These are phyloP conservation scores for Drosera capensis DNA, from an alignment of 148 eudicot genomes.

Conservation along the genomic window DNA sequence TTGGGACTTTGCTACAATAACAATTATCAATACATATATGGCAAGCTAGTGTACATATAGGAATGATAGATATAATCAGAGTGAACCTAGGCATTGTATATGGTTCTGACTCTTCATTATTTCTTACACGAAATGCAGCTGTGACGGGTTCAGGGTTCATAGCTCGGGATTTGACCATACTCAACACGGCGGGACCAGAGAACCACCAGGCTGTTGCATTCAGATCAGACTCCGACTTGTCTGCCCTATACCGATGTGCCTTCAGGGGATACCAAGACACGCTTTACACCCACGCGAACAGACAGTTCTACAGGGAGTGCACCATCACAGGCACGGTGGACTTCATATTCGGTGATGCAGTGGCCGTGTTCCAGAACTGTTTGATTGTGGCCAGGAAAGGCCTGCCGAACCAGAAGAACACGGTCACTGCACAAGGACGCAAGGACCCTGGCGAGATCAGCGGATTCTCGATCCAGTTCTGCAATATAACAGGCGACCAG, in stretches of 20 bases:
- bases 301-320: slow-evolving; percentile 81
- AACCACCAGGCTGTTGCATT: slow-evolving; percentile 86
- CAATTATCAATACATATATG: too few species aligned
- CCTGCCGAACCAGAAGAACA: slow-evolving; percentile 66
- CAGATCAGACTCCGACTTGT: slow-evolving; percentile 65
- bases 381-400: slow-evolving; percentile 53
- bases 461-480: slow-evolving; percentile 69
- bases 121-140: slow-evolving; percentile 19
- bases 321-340: slow-evolving; percentile 71
- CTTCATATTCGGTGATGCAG: slow-evolving; percentile 71
- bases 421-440: slow-evolving; percentile 82
- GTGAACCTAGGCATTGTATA: too few species aligned
- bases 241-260: slow-evolving; percentile 60
- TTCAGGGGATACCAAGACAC: slow-evolving; percentile 81
- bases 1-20: too few species aligned
- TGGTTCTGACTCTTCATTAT: too few species aligned
- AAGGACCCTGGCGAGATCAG: slow-evolving; percentile 39
- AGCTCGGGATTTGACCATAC: slow-evolving; percentile 62
- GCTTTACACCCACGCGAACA: slow-evolving; percentile 55
- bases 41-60: too few species aligned
- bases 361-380: slow-evolving; percentile 58
- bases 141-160: slow-evolving; percentile 62
- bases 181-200: slow-evolving; percentile 81
- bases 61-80: too few species aligned
- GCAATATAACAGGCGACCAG: slow-evolving; percentile 47